A percentile compares a stretch with the other conserved stretches of the same genome.
Conservation (phyloP, 805 yeast genomes). For the Lachancea mirantina region DNA sequence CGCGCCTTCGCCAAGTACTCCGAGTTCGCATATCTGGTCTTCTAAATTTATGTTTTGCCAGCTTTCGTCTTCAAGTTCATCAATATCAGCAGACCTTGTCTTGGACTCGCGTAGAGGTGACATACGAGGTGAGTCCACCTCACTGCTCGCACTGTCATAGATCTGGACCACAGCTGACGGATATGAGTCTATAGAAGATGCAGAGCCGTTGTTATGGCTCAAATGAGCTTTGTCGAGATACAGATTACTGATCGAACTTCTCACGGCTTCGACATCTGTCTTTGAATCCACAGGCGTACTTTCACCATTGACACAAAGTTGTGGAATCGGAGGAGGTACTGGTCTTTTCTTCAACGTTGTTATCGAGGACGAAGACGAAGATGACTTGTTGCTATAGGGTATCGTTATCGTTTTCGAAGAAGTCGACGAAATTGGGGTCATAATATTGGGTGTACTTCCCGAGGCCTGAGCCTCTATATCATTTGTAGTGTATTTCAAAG, state of each 20-base stretch:
- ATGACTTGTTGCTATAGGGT: conserved; percentile 15
- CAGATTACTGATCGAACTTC: too few relatives aligned
- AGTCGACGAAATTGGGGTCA: conserved; percentile 27
- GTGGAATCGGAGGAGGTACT: conserved; percentile 23
- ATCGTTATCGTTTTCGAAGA: conserved; percentile 17
- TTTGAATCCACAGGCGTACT: too few relatives aligned
- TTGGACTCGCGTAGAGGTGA: too few relatives aligned
- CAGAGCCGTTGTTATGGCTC: conserved; percentile 11
- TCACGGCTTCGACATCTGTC: too few relatives aligned
- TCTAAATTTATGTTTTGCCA: conserved; percentile 54
- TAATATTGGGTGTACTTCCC: conserved; percentile 3
- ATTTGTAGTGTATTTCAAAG: conserved; percentile 18
- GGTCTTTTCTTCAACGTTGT: conserved; percentile 23
- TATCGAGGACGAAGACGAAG: conserved; percentile 9
- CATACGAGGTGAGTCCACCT: not conserved
- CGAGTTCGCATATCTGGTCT: conserved; percentile 59
- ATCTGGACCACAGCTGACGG: conserved; percentile 20
- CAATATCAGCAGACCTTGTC: conserved; percentile 41
- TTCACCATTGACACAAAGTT: conserved; percentile 5
- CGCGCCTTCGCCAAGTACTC: conserved; percentile 84
- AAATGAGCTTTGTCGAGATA: too few relatives aligned
- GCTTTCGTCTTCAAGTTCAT: conserved; percentile 59
- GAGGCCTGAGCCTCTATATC: conserved; percentile 1
- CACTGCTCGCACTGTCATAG: conserved; percentile 12
- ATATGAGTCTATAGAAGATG: conserved; percentile 20